Conservation (phyloP, 768 basidiomycete species). For the Boletus rubropictus region DNA sequence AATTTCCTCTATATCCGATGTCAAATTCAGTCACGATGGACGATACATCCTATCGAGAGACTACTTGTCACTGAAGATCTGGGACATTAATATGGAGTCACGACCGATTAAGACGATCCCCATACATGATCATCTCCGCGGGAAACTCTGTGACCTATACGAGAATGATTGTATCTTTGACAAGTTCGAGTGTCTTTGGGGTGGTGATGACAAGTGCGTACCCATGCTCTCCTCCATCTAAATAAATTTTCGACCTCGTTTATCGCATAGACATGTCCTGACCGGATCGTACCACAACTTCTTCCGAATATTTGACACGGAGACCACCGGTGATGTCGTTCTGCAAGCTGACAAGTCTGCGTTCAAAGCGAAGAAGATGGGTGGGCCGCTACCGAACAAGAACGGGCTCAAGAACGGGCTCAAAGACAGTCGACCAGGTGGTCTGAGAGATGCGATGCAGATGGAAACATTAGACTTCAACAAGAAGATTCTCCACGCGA, state of each 20-base stretch:
- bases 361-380: constrained; percentile 99
- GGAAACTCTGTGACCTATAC: constrained; percentile 96
- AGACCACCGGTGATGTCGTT: constrained; percentile 81
- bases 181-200: constrained; percentile 99
- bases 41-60: constrained; percentile 95
- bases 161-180: constrained; percentile 99
- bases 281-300: constrained; percentile 99
- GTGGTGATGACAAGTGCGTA: constrained; percentile 89
- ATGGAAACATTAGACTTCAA: constrained; percentile 85
- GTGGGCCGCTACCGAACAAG: constrained; percentile 74
- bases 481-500: constrained; percentile 94
- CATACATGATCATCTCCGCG: constrained; percentile 95
- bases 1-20: constrained; percentile 98
- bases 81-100: constrained; percentile 99
- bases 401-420: constrained; percentile 60
- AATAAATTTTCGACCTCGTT: constrained; percentile 7
- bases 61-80: constrained; percentile 97
- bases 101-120: constrained; percentile 95
- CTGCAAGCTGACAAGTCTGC: constrained; percentile 98
- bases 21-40: constrained; percentile 97
- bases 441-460: constrained; percentile 80
- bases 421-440: constrained; percentile 73
- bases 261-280: constrained; percentile 69
- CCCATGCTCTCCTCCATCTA: constrained; percentile 1
- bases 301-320: constrained; percentile 98